These are phyloP conservation scores for Pseudogymnoascus sp. DNA, from an alignment of 2,329 filamentous ascomycete genomes.

Conservation along the genomic window DNA sequence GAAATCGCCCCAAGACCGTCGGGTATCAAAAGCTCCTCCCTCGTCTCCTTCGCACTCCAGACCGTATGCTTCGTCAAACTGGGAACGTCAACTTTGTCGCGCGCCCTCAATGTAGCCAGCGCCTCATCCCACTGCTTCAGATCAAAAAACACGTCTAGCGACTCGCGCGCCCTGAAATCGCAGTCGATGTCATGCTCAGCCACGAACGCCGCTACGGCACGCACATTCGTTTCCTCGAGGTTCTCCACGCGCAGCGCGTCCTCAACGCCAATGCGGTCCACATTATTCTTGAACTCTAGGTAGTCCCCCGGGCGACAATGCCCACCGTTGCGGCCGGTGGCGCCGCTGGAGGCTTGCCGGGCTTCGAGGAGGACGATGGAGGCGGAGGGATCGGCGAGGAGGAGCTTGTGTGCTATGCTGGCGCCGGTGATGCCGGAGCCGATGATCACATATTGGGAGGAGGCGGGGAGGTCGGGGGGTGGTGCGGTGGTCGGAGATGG, in stretches of 20 bases:
- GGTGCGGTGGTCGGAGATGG: slow-evolving; percentile 26
- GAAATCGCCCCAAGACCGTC: slow-evolving; percentile 42
- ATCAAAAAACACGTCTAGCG: slow-evolving; percentile 4
- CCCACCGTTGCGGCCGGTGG: slow-evolving; percentile 33
- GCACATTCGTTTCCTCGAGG: slow-evolving; percentile 3
- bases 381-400: slow-evolving; percentile 20
- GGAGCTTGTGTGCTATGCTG: slow-evolving; percentile 20
- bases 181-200: slow-evolving; percentile 13
- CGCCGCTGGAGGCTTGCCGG: slow-evolving; percentile 29
- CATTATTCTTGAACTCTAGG: slow-evolving; percentile 25
- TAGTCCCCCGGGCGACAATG: slow-evolving; percentile 29
- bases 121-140: not conserved
- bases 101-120: not conserved
- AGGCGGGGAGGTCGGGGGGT: slow-evolving; percentile 15
- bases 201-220: slow-evolving; percentile 9
- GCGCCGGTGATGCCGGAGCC: slow-evolving; percentile 23
- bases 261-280: slow-evolving; percentile 27
- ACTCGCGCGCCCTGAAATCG: slow-evolving; percentile 17
- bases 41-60: slow-evolving; percentile 7
- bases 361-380: slow-evolving; percentile 31
- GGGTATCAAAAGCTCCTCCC: slow-evolving; percentile 26
- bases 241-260: slow-evolving; percentile 37
- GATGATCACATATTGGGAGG: slow-evolving; percentile 18
- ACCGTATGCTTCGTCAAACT: not conserved
- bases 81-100: slow-evolving; percentile 21